These are phyloP conservation scores for Tylopilus subfusipes DNA, from an alignment of 768 basidiomycete genomes.

Conservation along the genomic window DNA sequence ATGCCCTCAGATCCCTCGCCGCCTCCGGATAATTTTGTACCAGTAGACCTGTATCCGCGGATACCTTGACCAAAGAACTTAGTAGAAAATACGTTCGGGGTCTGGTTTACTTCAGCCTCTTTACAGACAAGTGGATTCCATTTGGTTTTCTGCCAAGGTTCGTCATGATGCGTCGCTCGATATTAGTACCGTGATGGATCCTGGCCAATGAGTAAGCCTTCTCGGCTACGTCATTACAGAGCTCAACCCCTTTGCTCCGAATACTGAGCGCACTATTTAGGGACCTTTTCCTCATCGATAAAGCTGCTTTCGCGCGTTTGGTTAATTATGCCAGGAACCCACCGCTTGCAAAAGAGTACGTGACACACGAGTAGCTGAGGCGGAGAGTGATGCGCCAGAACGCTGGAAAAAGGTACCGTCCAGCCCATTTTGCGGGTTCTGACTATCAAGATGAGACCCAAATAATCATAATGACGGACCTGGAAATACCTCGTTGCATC, in stretches of 20 bases:
- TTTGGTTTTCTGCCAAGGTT: conserved; percentile 15
- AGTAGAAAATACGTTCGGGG: conserved; percentile 13
- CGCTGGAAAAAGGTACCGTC: conserved; percentile 8
- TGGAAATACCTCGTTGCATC: conserved; percentile 18
- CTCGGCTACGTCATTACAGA: conserved; percentile 1
- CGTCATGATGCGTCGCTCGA: conserved; percentile 5
- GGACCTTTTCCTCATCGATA: conserved; percentile 18
- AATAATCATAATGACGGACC: neutral
- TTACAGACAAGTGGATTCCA: conserved; percentile 1
- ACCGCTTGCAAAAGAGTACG: neutral
- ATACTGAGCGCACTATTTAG: conserved; percentile 3
- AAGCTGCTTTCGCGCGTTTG: conserved; percentile 9
- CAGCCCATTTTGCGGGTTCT: neutral
- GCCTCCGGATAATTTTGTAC: conserved; percentile 27
- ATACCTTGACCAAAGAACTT: conserved; percentile 26
- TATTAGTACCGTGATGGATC: conserved; percentile 2
- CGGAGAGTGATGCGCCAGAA: conserved; percentile 2
- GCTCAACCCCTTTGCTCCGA: conserved; percentile 8
- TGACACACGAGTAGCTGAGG: neutral
- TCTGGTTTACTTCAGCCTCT: conserved; percentile 6
- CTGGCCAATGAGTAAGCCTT: conserved; percentile 14
- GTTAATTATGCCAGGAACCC: conserved; percentile 2
- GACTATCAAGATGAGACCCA: conserved; percentile 1
- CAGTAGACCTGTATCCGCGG: conserved; percentile 32
- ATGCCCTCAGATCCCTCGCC: conserved; percentile 25